phyloP scores from a whole-genome alignment of 1,284 basidiomycete species.

The Gomphus bonarii region DNA sequence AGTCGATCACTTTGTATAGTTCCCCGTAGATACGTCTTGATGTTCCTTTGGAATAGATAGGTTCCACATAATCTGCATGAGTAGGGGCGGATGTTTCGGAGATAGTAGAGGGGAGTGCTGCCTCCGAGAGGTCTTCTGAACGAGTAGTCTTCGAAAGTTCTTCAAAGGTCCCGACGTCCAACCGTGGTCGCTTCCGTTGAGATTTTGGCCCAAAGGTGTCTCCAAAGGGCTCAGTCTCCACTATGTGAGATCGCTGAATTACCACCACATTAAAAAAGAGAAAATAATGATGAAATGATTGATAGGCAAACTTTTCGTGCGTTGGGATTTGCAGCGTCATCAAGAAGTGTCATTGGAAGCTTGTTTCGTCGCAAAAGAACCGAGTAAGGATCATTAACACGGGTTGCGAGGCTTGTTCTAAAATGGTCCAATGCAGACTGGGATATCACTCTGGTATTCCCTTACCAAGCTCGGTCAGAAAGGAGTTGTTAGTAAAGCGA shows the following conservation, averaged over 20 bases:
- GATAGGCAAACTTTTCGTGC: slow-evolving; percentile 54
- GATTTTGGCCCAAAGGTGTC: slow-evolving; percentile 93
- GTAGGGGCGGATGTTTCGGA: slow-evolving; percentile 24
- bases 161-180: slow-evolving; percentile 80
- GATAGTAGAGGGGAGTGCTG: slow-evolving; percentile 17
- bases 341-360: slow-evolving; percentile 86
- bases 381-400: slow-evolving; percentile 88
- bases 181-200: slow-evolving; percentile 78
- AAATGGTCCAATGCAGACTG: slow-evolving; percentile 93
- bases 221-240: slow-evolving; percentile 86
- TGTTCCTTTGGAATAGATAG: slow-evolving; percentile 88
- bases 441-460: slow-evolving; percentile 97
- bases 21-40: slow-evolving; percentile 95
- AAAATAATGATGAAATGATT: background rate
- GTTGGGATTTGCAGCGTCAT: slow-evolving; percentile 75
- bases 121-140: slow-evolving; percentile 28
- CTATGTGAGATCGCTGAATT: slow-evolving; percentile 73
- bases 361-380: slow-evolving; percentile 88
- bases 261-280: background rate
- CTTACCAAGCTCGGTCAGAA: slow-evolving; percentile 28
- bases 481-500: background rate
- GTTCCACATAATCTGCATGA: slow-evolving; percentile 71
- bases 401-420: slow-evolving; percentile 71
- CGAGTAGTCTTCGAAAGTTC: slow-evolving; percentile 69
- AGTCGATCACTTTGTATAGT: slow-evolving; percentile 99